Evolutionary conservation across 192 early-diverging fungal genomes (phyloP), one percentile per base, ranked within the genome.

Genomic region (Linnemannia schmuckeri): DNA sequence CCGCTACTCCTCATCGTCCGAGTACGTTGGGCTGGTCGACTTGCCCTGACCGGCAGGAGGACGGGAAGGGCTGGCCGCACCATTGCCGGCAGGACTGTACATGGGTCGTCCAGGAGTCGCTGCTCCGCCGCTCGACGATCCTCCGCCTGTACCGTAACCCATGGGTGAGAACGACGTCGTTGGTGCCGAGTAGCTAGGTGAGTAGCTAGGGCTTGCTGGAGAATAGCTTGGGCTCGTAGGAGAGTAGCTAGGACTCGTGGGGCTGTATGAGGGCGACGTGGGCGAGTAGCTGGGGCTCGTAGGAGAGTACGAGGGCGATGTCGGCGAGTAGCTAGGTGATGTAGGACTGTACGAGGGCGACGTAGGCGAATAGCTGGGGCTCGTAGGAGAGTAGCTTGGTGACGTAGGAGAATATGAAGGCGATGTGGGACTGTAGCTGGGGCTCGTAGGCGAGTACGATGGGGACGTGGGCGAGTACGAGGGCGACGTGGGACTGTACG

Each of bases 381-480:
- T 91, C 13, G 96, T 95, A 3, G 96, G 96, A 35, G 93, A 94
- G 85, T 96, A 96, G 18, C 78, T 88, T 6, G 95, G 95, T 5
- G 80, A 88, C 52, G 94, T 95, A 3, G 94, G 94, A 9, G 90
- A 91, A 82, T 96, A 96, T n/a, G 78, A 88, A 18, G 95, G 95
- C 2, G 91, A 92, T 2, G 95, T 97, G 10, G 96, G 96, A 2
- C 87, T 88, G 87, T 96, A 96, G 30, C 88, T 90, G 68, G 95
- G 95, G 42, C 90, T 91, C 6, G 95, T 95, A 24, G 96, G 96
- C 38, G 91, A 92, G 84, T 98, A 98, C 5, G 89, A 91, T 18
- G 96, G 96, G 7, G 88, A 91, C 4, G 96, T 95, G 37, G 97
- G 96, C 12, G 91, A 92, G 84, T 97, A 98, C 55, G 89, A 91